phyloP scores from a whole-genome alignment of 108 stramenopile species.

The Cylindrotheca fusiformis region DNA sequence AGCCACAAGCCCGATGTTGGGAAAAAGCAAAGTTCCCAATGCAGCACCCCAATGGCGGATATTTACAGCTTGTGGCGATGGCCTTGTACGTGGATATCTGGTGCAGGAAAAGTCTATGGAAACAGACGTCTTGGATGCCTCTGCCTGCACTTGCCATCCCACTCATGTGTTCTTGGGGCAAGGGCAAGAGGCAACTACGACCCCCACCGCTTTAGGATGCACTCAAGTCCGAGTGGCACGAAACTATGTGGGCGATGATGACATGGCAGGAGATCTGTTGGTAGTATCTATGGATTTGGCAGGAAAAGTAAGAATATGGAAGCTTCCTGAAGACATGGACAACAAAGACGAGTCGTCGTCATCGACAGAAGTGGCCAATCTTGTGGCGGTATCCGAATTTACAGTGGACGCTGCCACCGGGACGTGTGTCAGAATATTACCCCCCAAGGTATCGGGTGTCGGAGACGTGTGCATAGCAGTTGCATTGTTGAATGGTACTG shows the following conservation, averaged over 20 bases:
- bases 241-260: slow-evolving; percentile 52
- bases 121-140: slow-evolving; percentile 33
- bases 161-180: slow-evolving; percentile 27
- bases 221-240: slow-evolving; percentile 24
- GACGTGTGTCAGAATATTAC: slow-evolving; percentile 21
- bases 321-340: slow-evolving; percentile 21
- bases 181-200: neutral
- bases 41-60: slow-evolving; percentile 15
- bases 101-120: slow-evolving; percentile 31
- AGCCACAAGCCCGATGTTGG: slow-evolving; percentile 12
- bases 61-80: slow-evolving; percentile 34
- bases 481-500: slow-evolving; percentile 42
- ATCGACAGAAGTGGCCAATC: neutral
- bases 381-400: slow-evolving; percentile 23
- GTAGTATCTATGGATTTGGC: slow-evolving; percentile 32
- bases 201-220: slow-evolving; percentile 22
- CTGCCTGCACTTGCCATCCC: slow-evolving; percentile 14
- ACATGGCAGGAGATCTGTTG: slow-evolving; percentile 36
- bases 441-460: slow-evolving; percentile 25
- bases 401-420: slow-evolving; percentile 40
- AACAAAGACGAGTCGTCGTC: neutral
- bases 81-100: slow-evolving; percentile 23
- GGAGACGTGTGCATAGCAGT: slow-evolving; percentile 43
- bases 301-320: slow-evolving; percentile 37
- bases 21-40: slow-evolving; percentile 1